Conservation (phyloP, 2,329 filamentous ascomycete genomes). For the Arachnomyces sp. region DNA sequence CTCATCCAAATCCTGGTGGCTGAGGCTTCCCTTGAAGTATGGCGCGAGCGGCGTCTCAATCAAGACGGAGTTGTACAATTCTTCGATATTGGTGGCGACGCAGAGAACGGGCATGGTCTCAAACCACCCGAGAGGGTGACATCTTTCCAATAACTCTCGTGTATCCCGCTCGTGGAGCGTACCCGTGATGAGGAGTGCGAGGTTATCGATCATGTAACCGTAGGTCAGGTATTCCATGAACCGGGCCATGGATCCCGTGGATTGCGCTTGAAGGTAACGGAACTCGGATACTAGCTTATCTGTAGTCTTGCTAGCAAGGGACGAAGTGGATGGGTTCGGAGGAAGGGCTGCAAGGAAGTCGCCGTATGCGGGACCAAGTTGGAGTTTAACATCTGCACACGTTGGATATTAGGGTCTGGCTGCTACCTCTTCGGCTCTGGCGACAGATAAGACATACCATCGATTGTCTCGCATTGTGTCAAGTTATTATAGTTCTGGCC, state of each 20-base stretch:
- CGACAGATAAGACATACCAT: constrained; percentile 52
- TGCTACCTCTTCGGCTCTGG: constrained; percentile 7
- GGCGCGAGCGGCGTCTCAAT: constrained; percentile 93
- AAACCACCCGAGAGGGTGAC: constrained; percentile 96
- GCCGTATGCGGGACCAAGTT: constrained; percentile 92
- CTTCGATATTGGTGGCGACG: constrained; percentile 96
- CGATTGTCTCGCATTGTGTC: constrained; percentile 94
- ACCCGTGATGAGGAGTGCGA: constrained; percentile 93
- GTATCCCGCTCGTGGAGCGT: constrained; percentile 97
- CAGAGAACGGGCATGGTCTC: constrained; percentile 98
- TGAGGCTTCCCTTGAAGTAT: constrained; percentile 95
- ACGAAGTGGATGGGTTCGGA: constrained; percentile 92
- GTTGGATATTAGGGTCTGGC: constrained; percentile 4
- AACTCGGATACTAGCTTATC: constrained; percentile 98
- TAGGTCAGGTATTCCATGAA: constrained; percentile 99
- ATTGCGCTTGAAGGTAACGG: constrained; percentile 88
- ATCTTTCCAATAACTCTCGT: constrained; percentile 85
- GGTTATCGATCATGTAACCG: constrained; percentile 99
- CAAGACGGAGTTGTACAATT: constrained; percentile 94
- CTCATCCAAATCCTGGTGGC: constrained; percentile 94
- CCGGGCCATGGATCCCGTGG: constrained; percentile 78
- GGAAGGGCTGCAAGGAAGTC: constrained; percentile 91
- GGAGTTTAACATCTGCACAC: constrained; percentile 80
- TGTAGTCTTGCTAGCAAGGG: constrained; percentile 87
- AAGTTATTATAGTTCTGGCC: constrained; percentile 88